Evolutionary conservation across 495 filamentous ascomycete genomes (phyloP).

Genomic region (Penicillium lagena): DNA sequence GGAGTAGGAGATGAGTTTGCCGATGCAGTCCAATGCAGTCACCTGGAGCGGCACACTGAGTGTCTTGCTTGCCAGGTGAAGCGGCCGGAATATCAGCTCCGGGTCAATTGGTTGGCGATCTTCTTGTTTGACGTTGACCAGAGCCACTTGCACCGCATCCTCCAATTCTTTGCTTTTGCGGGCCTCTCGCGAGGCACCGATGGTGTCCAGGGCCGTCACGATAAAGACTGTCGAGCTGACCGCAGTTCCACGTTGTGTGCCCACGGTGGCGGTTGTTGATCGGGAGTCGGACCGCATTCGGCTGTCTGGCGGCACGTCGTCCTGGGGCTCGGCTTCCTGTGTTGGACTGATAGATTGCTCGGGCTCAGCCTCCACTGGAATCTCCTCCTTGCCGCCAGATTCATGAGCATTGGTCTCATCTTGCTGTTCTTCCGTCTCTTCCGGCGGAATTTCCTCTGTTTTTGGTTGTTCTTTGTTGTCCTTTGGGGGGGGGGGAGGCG

Average conservation of each 20-base stretch:
- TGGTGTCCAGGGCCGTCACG: slow-evolving; percentile 82
- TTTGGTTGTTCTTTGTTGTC: no score
- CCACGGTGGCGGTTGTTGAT: slow-evolving; percentile 49
- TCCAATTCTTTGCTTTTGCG: slow-evolving; percentile 71
- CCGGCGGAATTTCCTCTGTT: no score
- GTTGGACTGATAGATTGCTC: no score
- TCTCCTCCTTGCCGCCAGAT: no score
- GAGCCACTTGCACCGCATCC: slow-evolving; percentile 72
- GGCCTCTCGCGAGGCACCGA: slow-evolving; percentile 83
- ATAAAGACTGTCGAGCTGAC: slow-evolving; percentile 95
- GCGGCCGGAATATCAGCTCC: slow-evolving; percentile 82
- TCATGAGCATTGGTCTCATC: no score
- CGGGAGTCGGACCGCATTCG: slow-evolving; percentile 51
- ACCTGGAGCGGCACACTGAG: slow-evolving; percentile 78
- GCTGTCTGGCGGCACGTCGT: slow-evolving; percentile 20
- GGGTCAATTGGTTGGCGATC: slow-evolving; percentile 68
- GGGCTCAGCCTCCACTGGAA: no score
- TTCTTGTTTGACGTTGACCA: slow-evolving; percentile 73
- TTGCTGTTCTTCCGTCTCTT: no score
- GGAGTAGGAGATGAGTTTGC: slow-evolving; percentile 96
- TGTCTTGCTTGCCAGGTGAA: slow-evolving; percentile 81
- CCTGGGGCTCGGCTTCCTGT: slow-evolving; percentile 9
- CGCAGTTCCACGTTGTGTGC: slow-evolving; percentile 46
- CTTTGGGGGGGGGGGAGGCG: no score
- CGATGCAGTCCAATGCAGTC: slow-evolving; percentile 93